Evolutionary conservation across 2,329 filamentous ascomycete species (phyloP), one percentile per base, ranked within the genome.

Genomic region (Xylariaceae sp.): DNA sequence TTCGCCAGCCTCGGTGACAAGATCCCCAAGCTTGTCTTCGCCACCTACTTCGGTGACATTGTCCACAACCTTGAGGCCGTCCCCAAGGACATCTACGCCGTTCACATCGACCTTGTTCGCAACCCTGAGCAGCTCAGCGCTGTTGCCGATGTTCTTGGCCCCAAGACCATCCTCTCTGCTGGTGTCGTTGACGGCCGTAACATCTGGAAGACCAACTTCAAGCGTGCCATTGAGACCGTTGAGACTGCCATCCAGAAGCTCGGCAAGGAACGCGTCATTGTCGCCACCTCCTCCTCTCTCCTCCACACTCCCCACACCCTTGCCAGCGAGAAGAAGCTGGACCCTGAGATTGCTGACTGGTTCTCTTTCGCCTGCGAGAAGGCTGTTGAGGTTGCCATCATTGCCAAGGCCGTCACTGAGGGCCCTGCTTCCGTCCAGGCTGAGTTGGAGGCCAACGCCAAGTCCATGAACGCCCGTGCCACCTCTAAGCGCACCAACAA

Each of bases 131-230:
- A 99, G 83, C 88, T 99, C 66, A 87, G 94, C 64, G 85, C 88
- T 67, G 91, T 99, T 72, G 77, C 91, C 69, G 82, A 81, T 73
- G 88, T 92, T 72, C 86, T 99, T 67, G 92, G 91, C 75, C 79
- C 90, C 75, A 91, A 92, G 76, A 95, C 96, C 75, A 78, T 92
- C 69, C 88, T 99, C 68, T 99, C 94, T 68, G 89, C 87, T 67
- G 94, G 94, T 90, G 89, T 99, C 70, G 94, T 99, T 68, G 92
- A 99, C 72, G 94, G 94, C 72, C 92, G 94, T 73, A 99, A 99
- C 86, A 97, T 99, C 84, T 99, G 94, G 94, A 99, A 99, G 90
- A 97, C 92, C 80, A 96, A 97, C 88, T 89, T 97, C 82, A 89
- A 96, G 86, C 86, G 86, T 72, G 92, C 94, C 73, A 95, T 99